Percentiles rank a stretch among this genome's conserved stretches.
These are phyloP conservation scores for Cryphonectria japonica DNA, from an alignment of 2,329 filamentous ascomycete genomes.

Conservation along the genomic window DNA sequence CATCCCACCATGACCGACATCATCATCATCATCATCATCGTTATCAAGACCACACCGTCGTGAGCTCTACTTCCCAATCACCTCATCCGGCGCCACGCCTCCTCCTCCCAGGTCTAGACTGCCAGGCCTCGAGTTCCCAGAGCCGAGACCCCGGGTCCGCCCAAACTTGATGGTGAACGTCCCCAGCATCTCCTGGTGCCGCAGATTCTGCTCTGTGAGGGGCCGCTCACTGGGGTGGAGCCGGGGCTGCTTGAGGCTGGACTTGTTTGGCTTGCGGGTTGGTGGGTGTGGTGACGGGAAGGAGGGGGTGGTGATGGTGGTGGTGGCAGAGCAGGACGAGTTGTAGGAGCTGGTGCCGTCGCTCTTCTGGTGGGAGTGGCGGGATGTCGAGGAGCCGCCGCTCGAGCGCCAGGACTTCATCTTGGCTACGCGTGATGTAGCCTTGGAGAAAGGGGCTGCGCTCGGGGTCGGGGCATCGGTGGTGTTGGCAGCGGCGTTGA, in stretches of 20 bases:
- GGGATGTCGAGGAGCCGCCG: background rate
- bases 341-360: background rate
- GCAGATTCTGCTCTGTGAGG: constrained; percentile 49
- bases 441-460: background rate
- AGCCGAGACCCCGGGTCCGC: constrained; percentile 35
- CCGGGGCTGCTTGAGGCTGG: constrained; percentile 29
- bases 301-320: constrained; percentile 13
- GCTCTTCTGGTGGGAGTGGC: background rate
- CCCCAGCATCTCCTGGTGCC: constrained; percentile 51
- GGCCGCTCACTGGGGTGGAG: constrained; percentile 50
- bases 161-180: constrained; percentile 53
- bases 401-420: constrained; percentile 23
- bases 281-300: constrained; percentile 18
- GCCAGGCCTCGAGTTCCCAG: constrained; percentile 46
- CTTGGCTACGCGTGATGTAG: constrained; percentile 15
- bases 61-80: constrained; percentile 1
- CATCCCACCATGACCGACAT: background rate
- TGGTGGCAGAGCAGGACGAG: background rate
- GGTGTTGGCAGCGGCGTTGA: background rate
- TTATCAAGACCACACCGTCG: background rate
- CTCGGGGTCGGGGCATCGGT: too few species aligned
- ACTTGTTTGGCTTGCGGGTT: constrained; percentile 30
- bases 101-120: constrained; percentile 37
- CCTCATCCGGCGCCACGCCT: background rate
- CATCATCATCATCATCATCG: background rate